Evolutionary conservation across 1,284 basidiomycete species (phyloP), one percentile per base, ranked within the genome.

Genomic region (Boletus austroedulis): DNA sequence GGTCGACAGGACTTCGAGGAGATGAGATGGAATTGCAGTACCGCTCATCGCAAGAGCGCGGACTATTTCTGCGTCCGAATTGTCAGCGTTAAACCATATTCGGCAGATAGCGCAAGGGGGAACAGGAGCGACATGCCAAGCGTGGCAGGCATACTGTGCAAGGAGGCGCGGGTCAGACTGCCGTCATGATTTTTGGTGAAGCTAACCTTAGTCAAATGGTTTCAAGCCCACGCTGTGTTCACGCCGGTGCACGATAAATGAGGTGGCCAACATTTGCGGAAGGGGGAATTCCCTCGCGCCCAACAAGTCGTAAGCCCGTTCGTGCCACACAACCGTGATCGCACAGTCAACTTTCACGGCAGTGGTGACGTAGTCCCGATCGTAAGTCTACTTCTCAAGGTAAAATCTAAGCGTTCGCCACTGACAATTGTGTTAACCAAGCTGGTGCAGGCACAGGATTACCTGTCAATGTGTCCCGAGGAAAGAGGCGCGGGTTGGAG

Each of bases 321-420:
- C 50, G 55, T 48, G 50, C 41, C 49, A 45, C 50, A 48, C 53
- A 32, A n/a, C 51, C 45, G 44, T 51, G 56, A 58, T 50, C 34
- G 36, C 46, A 56, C 50, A 24, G 60, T 47, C 57, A 61, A 48
- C 45, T 17, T 59, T 58, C 50, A 57, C 51, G 60, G 59, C 43
- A 68, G 57, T 32, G 32, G 55, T 74, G 72, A 70, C 69, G 72
- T 74, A 70, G 48, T 24, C 40, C 24, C 24, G 52, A 48, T 57
- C 55, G 56, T 50, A 40, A 54, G 50, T 52, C 56, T 64, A 61
- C 62, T 59, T 61, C 32, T 15, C 57, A 28, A 73, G 58, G 62
- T 29, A 63, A 69, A 64, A 69, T 54, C 50, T 55, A 61, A 72
- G 57, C 50, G 53, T 57, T 59, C 52, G 24, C 60, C 41, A 50